Conservation (phyloP, 1,139 yeast species). For the Magnusiomyces suaveolens region DNA sequence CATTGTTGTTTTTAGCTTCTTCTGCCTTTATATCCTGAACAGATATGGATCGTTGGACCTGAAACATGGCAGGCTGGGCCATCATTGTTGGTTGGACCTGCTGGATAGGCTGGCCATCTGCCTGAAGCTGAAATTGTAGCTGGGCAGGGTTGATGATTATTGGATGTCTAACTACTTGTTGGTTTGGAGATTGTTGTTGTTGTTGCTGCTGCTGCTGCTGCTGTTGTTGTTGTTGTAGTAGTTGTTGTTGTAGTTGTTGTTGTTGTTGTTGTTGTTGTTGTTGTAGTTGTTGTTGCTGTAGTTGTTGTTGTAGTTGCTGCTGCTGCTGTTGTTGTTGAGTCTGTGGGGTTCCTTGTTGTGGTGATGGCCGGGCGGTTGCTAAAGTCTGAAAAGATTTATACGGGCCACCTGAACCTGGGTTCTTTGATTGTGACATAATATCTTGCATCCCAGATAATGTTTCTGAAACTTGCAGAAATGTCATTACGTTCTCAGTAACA, state of each 20-base stretch:
- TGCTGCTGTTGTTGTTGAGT: no score
- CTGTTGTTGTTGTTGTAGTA: background rate
- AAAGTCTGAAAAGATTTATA: constrained; percentile 47
- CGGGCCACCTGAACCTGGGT: constrained; percentile 45
- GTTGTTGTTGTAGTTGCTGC: constrained; percentile 10
- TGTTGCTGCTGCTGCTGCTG: constrained; percentile 6
- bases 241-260: background rate
- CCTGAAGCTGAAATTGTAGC: background rate
- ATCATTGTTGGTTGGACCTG: background rate
- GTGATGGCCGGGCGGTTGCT: constrained; percentile 4
- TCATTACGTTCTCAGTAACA: constrained; percentile 51
- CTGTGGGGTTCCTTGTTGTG: background rate
- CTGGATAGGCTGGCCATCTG: background rate
- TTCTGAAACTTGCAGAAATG: constrained; percentile 65
- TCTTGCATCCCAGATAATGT: constrained; percentile 62
- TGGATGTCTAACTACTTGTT: background rate
- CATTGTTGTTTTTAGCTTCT: background rate
- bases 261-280: background rate
- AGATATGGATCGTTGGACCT: background rate
- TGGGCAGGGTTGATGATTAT: background rate
- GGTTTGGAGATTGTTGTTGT: constrained; percentile 6
- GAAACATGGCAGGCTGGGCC: background rate
- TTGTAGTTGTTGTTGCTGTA: background rate
- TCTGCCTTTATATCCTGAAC: background rate
- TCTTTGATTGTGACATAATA: constrained; percentile 48